Percentiles rank a stretch among this genome's conserved stretches.
Evolutionary conservation across 2,329 filamentous ascomycete species (phyloP).

Genomic region (Aquanectria penicillioides): DNA sequence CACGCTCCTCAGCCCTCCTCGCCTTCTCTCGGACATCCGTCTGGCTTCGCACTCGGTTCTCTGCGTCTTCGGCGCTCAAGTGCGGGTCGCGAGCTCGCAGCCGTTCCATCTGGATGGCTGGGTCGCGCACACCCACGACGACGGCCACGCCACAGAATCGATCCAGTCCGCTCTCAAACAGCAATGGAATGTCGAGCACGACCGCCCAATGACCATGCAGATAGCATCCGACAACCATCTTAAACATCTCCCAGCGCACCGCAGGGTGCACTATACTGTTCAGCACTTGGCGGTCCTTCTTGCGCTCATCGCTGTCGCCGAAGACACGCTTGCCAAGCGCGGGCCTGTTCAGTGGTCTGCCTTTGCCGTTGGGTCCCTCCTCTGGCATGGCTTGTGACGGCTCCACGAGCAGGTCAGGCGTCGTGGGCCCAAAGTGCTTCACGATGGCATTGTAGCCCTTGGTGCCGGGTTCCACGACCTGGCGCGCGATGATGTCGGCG

Average conservation of each 20-base stretch:
- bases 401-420: conserved; percentile 84
- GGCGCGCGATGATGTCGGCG: conserved; percentile 89
- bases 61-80: conserved; percentile 84
- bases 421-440: conserved; percentile 80
- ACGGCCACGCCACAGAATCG: conserved; percentile 84
- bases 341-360: conserved; percentile 83
- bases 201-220: conserved; percentile 85
- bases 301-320: conserved; percentile 76
- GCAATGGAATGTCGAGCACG: conserved; percentile 88
- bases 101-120: conserved; percentile 82
- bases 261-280: conserved; percentile 95
- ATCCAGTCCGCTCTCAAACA: conserved; percentile 92
- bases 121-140: conserved; percentile 86
- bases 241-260: conserved; percentile 85
- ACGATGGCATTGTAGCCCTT: conserved; percentile 85
- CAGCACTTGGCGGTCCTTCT: conserved; percentile 77
- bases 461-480: conserved; percentile 94
- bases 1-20: conserved; percentile 73
- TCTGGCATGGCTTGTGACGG: conserved; percentile 61
- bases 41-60: conserved; percentile 87
- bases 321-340: conserved; percentile 89
- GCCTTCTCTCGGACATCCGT: conserved; percentile 88
- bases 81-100: conserved; percentile 80
- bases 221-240: conserved; percentile 77
- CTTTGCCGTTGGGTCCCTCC: conserved; percentile 67